Percentiles rank a stretch among this genome's conserved stretches.
Evolutionary conservation across 495 filamentous ascomycete genomes (phyloP).

Genomic region (Amphirosellinia nigrospora): DNA sequence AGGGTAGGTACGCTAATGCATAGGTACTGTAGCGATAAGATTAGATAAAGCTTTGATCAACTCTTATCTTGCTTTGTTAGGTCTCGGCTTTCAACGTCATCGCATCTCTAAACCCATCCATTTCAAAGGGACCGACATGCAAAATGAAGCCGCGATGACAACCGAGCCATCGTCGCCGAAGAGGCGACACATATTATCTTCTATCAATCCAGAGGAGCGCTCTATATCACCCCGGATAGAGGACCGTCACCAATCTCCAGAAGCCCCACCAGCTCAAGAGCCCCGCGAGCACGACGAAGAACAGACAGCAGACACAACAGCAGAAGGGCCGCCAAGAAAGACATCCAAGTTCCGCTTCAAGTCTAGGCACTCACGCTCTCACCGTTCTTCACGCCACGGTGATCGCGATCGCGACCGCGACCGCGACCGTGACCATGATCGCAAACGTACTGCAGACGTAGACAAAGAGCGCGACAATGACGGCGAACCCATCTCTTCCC

Average conservation of each 20-base stretch:
- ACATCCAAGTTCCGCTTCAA: constrained; percentile 68
- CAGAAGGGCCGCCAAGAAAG: constrained; percentile 33
- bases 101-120: background rate
- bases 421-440: background rate
- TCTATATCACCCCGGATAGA: constrained; percentile 29
- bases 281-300: constrained; percentile 27
- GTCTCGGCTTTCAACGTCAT: constrained; percentile 24
- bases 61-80: constrained; percentile 3
- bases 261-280: constrained; percentile 27
- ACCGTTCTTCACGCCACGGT: constrained; percentile 28
- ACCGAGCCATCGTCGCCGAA: constrained; percentile 49
- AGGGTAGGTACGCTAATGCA: no score
- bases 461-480: constrained; percentile 20
- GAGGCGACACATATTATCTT: constrained; percentile 52
- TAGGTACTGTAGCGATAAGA: constrained; percentile 6
- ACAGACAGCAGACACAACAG: constrained; percentile 21
- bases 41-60: background rate
- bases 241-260: constrained; percentile 3
- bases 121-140: background rate
- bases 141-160: constrained; percentile 40
- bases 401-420: constrained; percentile 29
- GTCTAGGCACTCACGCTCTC: constrained; percentile 38
- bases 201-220: constrained; percentile 46
- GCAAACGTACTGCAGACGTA: background rate
- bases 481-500: constrained; percentile 26